These are phyloP conservation scores for Amanita brunnescens DNA, from an alignment of 768 basidiomycete species.

Conservation along the genomic window DNA sequence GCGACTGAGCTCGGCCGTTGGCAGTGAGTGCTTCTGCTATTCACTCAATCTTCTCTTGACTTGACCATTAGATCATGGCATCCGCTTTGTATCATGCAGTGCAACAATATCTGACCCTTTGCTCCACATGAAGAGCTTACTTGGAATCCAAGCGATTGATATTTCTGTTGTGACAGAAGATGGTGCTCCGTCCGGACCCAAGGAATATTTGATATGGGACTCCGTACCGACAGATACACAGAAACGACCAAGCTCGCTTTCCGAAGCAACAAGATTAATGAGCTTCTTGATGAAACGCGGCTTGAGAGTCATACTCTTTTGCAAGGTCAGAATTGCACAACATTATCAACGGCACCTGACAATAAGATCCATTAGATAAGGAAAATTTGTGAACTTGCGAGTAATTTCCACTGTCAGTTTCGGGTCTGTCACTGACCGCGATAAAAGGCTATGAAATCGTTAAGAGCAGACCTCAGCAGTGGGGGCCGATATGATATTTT, in stretches of 20 bases:
- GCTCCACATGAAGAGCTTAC: slow-evolving; percentile 68
- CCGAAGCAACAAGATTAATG: slow-evolving; percentile 67
- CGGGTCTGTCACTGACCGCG: slow-evolving; percentile 14
- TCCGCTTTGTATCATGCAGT: slow-evolving; percentile 76
- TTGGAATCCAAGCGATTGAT: slow-evolving; percentile 53
- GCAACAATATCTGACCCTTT: slow-evolving; percentile 77
- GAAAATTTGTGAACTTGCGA: slow-evolving; percentile 73
- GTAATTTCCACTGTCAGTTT: slow-evolving; percentile 10
- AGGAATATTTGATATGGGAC: slow-evolving; percentile 78
- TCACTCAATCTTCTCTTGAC: not conserved
- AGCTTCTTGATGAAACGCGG: slow-evolving; percentile 76
- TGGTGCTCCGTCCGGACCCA: slow-evolving; percentile 73
- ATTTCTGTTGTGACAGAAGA: slow-evolving; percentile 68
- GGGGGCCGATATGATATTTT: slow-evolving; percentile 74
- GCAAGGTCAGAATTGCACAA: slow-evolving; percentile 45
- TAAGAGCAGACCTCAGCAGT: slow-evolving; percentile 60
- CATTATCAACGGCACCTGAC: not conserved
- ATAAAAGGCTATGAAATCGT: slow-evolving; percentile 65
- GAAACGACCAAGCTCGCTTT: slow-evolving; percentile 44
- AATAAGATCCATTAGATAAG: slow-evolving; percentile 43
- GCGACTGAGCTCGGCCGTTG: slow-evolving; percentile 65
- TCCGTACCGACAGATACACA: slow-evolving; percentile 48
- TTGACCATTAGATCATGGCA: slow-evolving; percentile 34
- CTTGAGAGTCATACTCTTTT: slow-evolving; percentile 79
- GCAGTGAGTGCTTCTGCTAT: slow-evolving; percentile 44